Conservation (phyloP, 2,329 filamentous ascomycete species). For the Beauveria pseudobassiana region DNA sequence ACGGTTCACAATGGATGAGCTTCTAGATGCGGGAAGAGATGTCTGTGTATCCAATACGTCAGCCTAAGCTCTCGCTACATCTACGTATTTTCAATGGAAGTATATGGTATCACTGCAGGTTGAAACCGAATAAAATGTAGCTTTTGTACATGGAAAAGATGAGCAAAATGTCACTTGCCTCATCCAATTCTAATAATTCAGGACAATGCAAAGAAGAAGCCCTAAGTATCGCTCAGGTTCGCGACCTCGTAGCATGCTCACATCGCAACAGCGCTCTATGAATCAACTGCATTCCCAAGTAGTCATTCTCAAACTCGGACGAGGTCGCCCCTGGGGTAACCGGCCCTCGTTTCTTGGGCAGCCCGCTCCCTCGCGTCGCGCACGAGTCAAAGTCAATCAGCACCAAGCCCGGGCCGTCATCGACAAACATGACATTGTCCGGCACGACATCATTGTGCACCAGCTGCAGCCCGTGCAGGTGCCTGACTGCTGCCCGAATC, state of each 20-base stretch:
- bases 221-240: neutral
- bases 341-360: neutral
- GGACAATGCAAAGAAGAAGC: neutral
- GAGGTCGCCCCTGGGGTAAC: neutral
- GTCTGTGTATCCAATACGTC: too few species aligned
- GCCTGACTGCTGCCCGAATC: neutral
- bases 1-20: too few species aligned
- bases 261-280: neutral
- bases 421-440: neutral
- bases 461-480: neutral
- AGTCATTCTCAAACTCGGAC: neutral
- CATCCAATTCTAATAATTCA: too few species aligned
- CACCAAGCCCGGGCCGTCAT: neutral
- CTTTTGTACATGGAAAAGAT: too few species aligned
- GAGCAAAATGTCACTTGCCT: too few species aligned
- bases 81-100: too few species aligned
- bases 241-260: neutral
- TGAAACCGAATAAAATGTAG: too few species aligned
- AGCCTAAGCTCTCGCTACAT: too few species aligned
- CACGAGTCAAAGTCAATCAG: slow-evolving; percentile 3
- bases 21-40: too few species aligned
- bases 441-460: neutral
- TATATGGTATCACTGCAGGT: too few species aligned
- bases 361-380: neutral
- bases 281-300: neutral